These are phyloP conservation scores for Thalassiosira sp. DNA, from an alignment of 352 stramenopile species.

Conservation along the genomic window DNA sequence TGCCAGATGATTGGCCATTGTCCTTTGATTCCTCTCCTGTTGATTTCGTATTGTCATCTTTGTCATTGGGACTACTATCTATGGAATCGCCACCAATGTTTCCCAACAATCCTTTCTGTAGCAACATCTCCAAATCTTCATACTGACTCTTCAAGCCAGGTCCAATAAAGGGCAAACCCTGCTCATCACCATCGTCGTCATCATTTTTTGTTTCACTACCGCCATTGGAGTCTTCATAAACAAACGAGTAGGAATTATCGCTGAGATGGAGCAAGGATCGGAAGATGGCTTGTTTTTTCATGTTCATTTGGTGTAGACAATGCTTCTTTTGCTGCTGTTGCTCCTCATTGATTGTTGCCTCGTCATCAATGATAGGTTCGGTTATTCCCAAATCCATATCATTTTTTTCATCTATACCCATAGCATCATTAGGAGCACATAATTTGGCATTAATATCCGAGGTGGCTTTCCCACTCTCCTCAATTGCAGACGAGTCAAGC, in stretches of 20 bases:
- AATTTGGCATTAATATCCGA: not conserved
- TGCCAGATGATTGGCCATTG: not conserved
- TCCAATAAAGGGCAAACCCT: slow-evolving; percentile 42
- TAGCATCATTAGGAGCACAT: not conserved
- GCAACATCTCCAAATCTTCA: slow-evolving; percentile 16
- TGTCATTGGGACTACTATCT: slow-evolving; percentile 1
- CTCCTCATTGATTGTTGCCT: not conserved
- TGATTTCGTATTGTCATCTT: not conserved
- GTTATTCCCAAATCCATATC: not conserved
- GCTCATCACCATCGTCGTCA: slow-evolving; percentile 22
- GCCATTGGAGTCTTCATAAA: slow-evolving; percentile 21
- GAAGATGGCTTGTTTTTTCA: slow-evolving; percentile 40
- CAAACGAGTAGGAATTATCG: slow-evolving; percentile 46
- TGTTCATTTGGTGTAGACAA: slow-evolving; percentile 29
- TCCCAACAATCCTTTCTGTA: slow-evolving; percentile 38
- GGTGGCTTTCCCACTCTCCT: not conserved
- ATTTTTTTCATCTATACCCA: not conserved
- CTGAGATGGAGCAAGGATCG: slow-evolving; percentile 45
- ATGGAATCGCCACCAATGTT: slow-evolving; percentile 14
- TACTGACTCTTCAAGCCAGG: slow-evolving; percentile 39
- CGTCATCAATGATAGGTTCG: not conserved
- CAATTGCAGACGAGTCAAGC: too few species aligned
- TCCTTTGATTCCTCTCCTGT: not conserved
- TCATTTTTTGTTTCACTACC: slow-evolving; percentile 14
- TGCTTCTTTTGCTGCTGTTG: slow-evolving; percentile 10